phyloP scores from a whole-genome alignment of 2,329 filamentous ascomycete species.

The Pseudogymnoascus sp. region DNA sequence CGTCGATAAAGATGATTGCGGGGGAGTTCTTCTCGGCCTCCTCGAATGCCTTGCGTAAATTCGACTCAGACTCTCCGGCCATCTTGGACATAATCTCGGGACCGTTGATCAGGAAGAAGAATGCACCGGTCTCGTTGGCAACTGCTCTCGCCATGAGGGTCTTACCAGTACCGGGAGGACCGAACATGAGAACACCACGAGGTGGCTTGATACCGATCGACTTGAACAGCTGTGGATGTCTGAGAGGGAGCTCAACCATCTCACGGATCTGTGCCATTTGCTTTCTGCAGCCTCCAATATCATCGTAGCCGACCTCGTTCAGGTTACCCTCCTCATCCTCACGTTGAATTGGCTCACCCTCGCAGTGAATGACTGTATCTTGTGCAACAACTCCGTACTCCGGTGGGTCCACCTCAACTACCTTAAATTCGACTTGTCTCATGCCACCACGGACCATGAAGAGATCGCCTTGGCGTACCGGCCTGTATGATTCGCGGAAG shows the following conservation, averaged over 20 bases:
- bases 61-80: conserved; percentile 98
- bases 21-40: conserved; percentile 99
- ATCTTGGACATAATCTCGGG: conserved; percentile 99
- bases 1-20: conserved; percentile 98
- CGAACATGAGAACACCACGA: conserved; percentile 92
- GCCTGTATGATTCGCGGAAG: conserved; percentile 98
- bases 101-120: conserved; percentile 99
- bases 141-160: conserved; percentile 98
- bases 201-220: conserved; percentile 99
- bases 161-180: conserved; percentile 98
- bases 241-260: conserved; percentile 91
- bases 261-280: conserved; percentile 99
- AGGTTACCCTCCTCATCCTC: conserved; percentile 99
- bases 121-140: conserved; percentile 96
- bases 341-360: conserved; percentile 92
- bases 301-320: conserved; percentile 98
- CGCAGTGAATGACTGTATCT: conserved; percentile 98
- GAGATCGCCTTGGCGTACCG: conserved; percentile 91
- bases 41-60: conserved; percentile 97
- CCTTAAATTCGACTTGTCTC: conserved; percentile 99
- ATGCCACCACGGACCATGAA: conserved; percentile 97
- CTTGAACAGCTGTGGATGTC: conserved; percentile 98
- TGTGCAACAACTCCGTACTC: conserved; percentile 99
- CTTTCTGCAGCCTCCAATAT: conserved; percentile 98
- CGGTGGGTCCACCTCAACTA: conserved; percentile 95